Base-by-base conservation (phyloP, 1,139 yeast species). In the Magnusiomyces magnusii region DNA sequence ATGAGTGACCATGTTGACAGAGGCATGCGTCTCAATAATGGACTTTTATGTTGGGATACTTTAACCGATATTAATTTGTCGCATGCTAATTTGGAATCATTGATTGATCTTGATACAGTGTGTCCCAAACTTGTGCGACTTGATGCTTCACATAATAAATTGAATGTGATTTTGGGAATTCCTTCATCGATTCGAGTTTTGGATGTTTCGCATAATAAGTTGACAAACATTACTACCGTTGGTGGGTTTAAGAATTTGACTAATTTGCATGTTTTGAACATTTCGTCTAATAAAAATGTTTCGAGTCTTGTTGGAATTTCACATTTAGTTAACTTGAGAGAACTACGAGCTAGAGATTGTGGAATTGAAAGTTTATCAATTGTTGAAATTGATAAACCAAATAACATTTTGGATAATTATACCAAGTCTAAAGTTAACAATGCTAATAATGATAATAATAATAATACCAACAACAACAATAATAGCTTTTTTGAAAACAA, bases 101-200 rank as follows among this genome's bases (percentile, higher is more conserved):
- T 76, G 19, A 66, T 68, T 23, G 66, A 71, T 24, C 67, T 77
- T 25, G 68, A 69, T 3, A 72, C 73, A 41, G 68, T 73, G 58
- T 67, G 77, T 54, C 79, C 79, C 10, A 63, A 64, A 10, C 62
- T 76, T 39, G 64, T 60, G 24, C 62, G 63, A 1, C 63, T 77
- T 9, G 67, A 73, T 53, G 67, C 72, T 3, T 64, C 69, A n/a
- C 62, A 66, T 34, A 76, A 77, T 58, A 61, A 62, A 13, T 62
- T 77, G 36, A 67, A 70, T 1, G 70, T 66, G 47, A 65, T 75
- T 53, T 71, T 73, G 19, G 79, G 78, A 1, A 61, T 74, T 2
- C 75, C 77, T 1, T 27, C 60, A 0, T 57, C 69, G 1, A 51
- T 74, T n/a, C 63, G 68, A 39, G 63, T 61, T 0, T 63, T 75